Percentiles rank a stretch among this genome's conserved stretches.
Evolutionary conservation across 225 moss, liverwort and hornwort genomes (phyloP).

Genomic region (Pseudoscleropodium purum): DNA sequence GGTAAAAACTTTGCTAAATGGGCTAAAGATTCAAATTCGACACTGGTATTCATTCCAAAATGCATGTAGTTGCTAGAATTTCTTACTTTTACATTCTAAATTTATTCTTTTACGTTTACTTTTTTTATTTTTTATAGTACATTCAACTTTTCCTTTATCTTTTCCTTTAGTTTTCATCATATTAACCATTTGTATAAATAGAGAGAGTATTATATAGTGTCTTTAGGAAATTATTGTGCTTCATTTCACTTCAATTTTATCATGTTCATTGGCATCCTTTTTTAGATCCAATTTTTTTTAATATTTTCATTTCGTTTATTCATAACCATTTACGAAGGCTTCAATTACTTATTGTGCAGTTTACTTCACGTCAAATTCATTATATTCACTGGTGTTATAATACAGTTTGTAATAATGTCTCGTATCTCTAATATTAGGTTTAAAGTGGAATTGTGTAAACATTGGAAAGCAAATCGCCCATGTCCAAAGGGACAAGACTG

Average conservation of each 20-base stretch:
- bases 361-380: neutral
- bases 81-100: neutral
- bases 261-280: neutral
- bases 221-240: neutral
- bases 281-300: neutral
- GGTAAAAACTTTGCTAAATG: neutral
- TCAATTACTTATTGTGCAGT: neutral
- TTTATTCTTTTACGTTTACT: neutral
- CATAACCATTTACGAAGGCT: neutral
- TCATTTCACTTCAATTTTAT: neutral
- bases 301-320: neutral
- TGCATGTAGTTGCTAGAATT: neutral
- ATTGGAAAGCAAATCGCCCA: neutral
- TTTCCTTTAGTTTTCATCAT: neutral
- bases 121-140: neutral
- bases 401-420: neutral
- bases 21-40: neutral
- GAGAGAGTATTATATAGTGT: too few relatives aligned
- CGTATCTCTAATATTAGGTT: neutral
- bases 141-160: neutral
- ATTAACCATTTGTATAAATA: too few relatives aligned
- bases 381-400: neutral
- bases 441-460: neutral
- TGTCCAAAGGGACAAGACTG: neutral
- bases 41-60: fast-evolving